These are phyloP conservation scores for Talaromyces sp. DNA, from an alignment of 2,329 filamentous ascomycete species.

Conservation along the genomic window DNA sequence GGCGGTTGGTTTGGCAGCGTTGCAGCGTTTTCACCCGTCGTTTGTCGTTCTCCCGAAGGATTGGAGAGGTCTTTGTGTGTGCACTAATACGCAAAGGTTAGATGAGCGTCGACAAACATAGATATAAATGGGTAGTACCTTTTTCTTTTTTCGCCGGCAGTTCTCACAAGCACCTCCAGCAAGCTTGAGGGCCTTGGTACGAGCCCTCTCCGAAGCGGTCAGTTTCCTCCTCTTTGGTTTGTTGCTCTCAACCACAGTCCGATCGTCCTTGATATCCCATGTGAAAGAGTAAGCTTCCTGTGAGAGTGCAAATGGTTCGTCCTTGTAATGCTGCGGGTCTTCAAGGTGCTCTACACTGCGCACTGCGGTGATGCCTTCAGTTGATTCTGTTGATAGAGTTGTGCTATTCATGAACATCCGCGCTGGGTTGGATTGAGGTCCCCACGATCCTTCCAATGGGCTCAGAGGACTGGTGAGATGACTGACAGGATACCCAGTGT, in stretches of 20 bases:
- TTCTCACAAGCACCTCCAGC: constrained; percentile 2
- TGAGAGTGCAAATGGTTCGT: neutral
- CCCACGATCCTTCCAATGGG: neutral
- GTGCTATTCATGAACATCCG: neutral
- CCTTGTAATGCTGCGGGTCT: too few species aligned
- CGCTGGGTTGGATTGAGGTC: neutral
- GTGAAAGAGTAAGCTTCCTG: neutral
- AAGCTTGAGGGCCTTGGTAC: neutral
- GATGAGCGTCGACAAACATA: neutral
- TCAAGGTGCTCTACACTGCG: neutral
- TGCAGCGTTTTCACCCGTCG: neutral
- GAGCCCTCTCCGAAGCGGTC: neutral
- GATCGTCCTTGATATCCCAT: neutral
- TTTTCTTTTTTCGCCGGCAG: constrained; percentile 4
- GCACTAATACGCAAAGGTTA: neutral
- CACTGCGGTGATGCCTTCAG: neutral
- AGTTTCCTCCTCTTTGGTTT: neutral
- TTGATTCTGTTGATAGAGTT: neutral
- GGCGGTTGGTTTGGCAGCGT: neutral
- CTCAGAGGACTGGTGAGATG: neutral
- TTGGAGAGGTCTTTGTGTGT: neutral
- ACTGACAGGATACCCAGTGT: neutral
- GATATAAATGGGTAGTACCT: neutral
- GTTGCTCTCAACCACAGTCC: neutral
- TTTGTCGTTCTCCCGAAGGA: neutral